These are phyloP conservation scores for Canariomyces notabilis DNA, from an alignment of 2,329 filamentous ascomycete species.

Conservation along the genomic window DNA sequence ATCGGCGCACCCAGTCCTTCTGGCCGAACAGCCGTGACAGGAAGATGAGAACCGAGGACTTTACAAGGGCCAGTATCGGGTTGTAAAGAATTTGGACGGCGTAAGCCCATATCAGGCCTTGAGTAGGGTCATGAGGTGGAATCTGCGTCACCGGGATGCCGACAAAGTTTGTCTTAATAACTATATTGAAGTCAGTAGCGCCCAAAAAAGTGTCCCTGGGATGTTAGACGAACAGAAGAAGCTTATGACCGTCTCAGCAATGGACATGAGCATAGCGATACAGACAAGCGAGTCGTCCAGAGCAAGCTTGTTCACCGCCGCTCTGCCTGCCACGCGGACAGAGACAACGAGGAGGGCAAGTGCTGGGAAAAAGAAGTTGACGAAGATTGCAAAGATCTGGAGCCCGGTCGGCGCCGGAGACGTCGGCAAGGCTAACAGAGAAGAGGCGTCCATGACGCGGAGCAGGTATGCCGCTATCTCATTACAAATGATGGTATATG, in stretches of 20 bases:
- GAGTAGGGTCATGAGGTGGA: conserved; percentile 24
- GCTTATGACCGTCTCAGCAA: conserved; percentile 27
- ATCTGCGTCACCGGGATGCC: conserved; percentile 24
- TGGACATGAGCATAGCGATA: conserved; percentile 29
- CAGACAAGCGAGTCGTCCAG: conserved; percentile 30
- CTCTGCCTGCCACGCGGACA: conserved; percentile 24
- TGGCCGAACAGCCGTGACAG: conserved; percentile 30
- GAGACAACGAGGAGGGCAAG: conserved; percentile 27
- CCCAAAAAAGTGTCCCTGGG: neutral
- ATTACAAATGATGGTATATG: conserved; percentile 20
- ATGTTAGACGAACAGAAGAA: conserved; percentile 26
- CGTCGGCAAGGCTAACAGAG: conserved; percentile 14
- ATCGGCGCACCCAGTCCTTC: conserved; percentile 26
- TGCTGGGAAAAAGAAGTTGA: conserved; percentile 30
- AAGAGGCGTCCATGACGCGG: conserved; percentile 23
- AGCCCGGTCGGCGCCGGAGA: conserved; percentile 21
- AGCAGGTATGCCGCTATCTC: conserved; percentile 18
- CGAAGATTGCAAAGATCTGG: conserved; percentile 28
- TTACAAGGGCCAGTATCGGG: conserved; percentile 33
- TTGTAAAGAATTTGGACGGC: conserved; percentile 34
- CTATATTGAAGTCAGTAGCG: conserved; percentile 15
- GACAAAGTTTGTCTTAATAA: conserved; percentile 31
- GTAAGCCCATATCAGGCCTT: conserved; percentile 29
- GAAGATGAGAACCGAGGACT: conserved; percentile 32
- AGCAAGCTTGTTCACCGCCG: conserved; percentile 25